A percentile compares a stretch with the other conserved stretches of the same genome.
Conservation (phyloP, 148 eudicot species). For the Rheum nobile region DNA sequence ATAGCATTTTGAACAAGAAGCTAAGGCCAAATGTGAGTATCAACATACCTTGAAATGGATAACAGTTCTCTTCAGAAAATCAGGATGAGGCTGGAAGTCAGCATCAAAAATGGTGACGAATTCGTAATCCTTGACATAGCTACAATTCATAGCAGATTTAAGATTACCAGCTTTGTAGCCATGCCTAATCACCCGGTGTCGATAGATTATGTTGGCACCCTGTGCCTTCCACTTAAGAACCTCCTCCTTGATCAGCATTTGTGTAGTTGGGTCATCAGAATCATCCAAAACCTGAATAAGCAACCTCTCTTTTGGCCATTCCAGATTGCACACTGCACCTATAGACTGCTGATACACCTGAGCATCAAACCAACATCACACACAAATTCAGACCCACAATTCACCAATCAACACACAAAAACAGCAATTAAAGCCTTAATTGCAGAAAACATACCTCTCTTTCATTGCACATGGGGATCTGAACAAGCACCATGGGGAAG, state of each 20-base stretch:
- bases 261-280: conserved; percentile 14
- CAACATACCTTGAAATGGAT: conserved; percentile 21
- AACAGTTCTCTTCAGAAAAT: conserved; percentile 17
- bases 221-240: conserved; percentile 17
- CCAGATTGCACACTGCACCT: conserved; percentile 11
- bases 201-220: conserved; percentile 19
- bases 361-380: conserved; percentile 1
- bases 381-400: background rate
- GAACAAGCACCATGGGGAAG: conserved; percentile 15
- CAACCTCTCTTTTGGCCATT: conserved; percentile 9
- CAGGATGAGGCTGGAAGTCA: conserved; percentile 23
- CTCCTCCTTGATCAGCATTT: conserved; percentile 21
- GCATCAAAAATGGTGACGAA: conserved; percentile 25
- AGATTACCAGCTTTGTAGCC: conserved; percentile 29
- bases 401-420: background rate
- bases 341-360: conserved; percentile 15
- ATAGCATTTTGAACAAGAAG: too few species aligned
- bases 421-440: background rate
- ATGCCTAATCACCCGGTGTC: conserved; percentile 18
- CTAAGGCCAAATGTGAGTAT: background rate
- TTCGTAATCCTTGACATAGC: conserved; percentile 25
- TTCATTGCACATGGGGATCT: conserved; percentile 16
- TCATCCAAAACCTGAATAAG: conserved; percentile 12
- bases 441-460: conserved; percentile 1
- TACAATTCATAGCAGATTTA: conserved; percentile 25